Evolutionary conservation across 192 early-diverging fungal genomes (phyloP), one percentile per base, ranked within the genome.

Genomic region (Podila clonocystis): DNA sequence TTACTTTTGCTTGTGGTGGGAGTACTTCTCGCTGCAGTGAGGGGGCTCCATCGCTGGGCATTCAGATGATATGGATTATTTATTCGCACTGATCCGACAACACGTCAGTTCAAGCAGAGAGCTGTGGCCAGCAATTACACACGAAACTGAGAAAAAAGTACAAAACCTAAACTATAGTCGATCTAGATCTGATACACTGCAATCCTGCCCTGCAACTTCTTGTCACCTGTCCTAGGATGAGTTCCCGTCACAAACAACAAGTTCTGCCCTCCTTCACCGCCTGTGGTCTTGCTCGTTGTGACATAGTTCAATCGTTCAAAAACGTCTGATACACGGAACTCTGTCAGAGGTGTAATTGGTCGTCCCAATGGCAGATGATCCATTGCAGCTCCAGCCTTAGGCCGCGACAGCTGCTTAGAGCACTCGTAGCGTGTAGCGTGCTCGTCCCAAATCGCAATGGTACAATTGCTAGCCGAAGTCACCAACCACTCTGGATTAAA

Each of bases 221-320:
- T 68, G 9, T 72, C 70, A 1, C 67, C 77, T 57, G 48, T 63
- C 65, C 70, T 61, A 1, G 66, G 36, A 62, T 80, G 62, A 9
- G 77, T 80, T 5, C 77, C 77, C 34, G 77, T 66, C 29, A 80
- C 71, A 73, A 73, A 80, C 45, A 80, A n/a, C 49, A 45, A 61
- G 17, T 31, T 50, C 15, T 9, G 64, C 4, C 30, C 64, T 6
- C 15, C 29, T 3, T 57, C 22, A 17, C n/a, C 36, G 1, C 31
- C 52, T 12, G 24, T 19, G 0, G 26, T 15, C 19, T 68, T 52
- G 22, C 49, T 68, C 9, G 70, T 80, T 22, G 71, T 48, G 38
- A 80, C 22, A 34, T 70, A 80, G 41, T 80, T 80, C n/a, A 80
- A 9, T 8, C 77, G 66, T 45, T 80, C 77, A 80, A 80, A 80